Conservation (phyloP, 1,139 yeast species). For the Pichia sorboxylosa region DNA sequence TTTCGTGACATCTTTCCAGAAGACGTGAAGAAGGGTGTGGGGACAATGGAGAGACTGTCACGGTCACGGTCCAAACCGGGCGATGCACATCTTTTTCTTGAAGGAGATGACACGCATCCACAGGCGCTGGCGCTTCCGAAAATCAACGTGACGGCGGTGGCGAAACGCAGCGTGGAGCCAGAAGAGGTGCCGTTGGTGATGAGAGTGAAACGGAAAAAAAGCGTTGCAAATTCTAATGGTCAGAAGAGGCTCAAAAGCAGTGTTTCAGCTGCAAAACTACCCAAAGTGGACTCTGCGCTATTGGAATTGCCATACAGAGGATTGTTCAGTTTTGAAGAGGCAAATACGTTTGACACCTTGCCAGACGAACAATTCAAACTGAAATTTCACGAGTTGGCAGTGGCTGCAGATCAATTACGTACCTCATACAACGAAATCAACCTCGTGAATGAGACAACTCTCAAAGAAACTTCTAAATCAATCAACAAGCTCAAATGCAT, state of each 20-base stretch:
- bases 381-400: slow-evolving; percentile 32
- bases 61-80: too few species aligned
- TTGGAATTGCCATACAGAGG: slow-evolving; percentile 56
- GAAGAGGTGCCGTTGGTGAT: too few species aligned
- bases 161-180: too few species aligned
- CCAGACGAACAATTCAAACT: slow-evolving; percentile 44
- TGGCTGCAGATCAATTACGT: slow-evolving; percentile 8
- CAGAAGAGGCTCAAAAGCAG: too few species aligned
- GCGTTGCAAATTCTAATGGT: too few species aligned
- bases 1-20: too few species aligned
- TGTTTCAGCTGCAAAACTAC: too few species aligned
- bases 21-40: too few species aligned
- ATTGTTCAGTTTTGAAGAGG: slow-evolving; percentile 44
- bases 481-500: slow-evolving; percentile 29
- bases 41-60: too few species aligned
- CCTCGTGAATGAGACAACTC: neutral
- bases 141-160: neutral
- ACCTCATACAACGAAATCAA: slow-evolving; percentile 16
- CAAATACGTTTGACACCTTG: slow-evolving; percentile 48
- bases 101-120: too few species aligned
- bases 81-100: too few species aligned
- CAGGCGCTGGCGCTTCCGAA: neutral
- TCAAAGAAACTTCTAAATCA: slow-evolving; percentile 11
- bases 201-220: too few species aligned
- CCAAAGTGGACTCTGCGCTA: slow-evolving; percentile 19